Base-by-base conservation (phyloP, 2,329 filamentous ascomycete species). In the Colletotrichum sp. region DNA sequence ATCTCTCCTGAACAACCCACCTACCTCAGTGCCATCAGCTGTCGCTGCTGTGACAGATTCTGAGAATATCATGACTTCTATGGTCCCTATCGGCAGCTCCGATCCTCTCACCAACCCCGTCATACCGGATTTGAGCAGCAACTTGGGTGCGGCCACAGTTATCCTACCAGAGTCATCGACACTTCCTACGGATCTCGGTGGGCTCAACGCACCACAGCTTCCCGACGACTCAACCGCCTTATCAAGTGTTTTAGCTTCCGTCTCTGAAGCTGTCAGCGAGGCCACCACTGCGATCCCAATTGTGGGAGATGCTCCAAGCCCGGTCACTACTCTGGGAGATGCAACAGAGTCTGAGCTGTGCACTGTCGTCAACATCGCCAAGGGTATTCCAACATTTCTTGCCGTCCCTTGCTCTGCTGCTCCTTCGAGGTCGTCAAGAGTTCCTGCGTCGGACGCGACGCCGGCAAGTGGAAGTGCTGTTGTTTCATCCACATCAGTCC, bases 181-280 rank as follows among this genome's bases (percentile, higher is more conserved):
- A 52, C 43, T 52, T 52, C n/a, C 43, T 13, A 52, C 43, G 4
- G 8, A 13, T 32, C 16, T 62, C 15, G 36, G 28, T 55, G 65
- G 56, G 7, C 34, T 74, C 67, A 66, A 34, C 16, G 70, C 64
- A 7, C 70, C 74, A 22, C 74, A 74, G 48, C 32, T 76, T 27
- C 74, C 74, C 13, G 43, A 16, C 12, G 67, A 65, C 27, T 25
- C 39, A 6, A 28, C 12, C 15, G 56, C n/a, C 1, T n/a, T n/a
- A 2, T 13, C 66, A 4, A 56, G 27, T 12, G 16, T 34, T 15
- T 4, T 32, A 2, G 25, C 13, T 5, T 30, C 66, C 22, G 39
- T 65, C 5, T 9, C 27, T 28, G 39, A 15, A 43, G 39, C 27
- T 7, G 5, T 27, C 71, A 15, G n/a, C 8, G 39, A 58, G 32